These are phyloP conservation scores for Claviceps spartinae DNA, from an alignment of 2,329 filamentous ascomycete genomes.

Conservation along the genomic window DNA sequence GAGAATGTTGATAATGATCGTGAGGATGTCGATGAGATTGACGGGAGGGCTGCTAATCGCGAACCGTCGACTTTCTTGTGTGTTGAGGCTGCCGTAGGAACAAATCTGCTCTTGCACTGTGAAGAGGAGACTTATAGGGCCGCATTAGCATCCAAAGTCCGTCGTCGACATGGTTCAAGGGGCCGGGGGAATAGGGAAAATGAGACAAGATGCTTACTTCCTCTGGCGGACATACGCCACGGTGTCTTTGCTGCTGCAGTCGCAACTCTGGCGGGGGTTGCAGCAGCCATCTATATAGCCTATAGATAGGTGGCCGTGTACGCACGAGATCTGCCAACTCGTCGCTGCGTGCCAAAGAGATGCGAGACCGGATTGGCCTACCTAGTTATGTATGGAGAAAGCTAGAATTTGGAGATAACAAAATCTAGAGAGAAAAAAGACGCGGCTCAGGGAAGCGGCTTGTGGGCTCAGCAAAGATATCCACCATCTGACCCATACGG, in stretches of 20 bases:
- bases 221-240: constrained; percentile 8
- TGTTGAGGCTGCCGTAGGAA: background rate
- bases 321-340: background rate
- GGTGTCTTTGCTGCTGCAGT: constrained; percentile 7
- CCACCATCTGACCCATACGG: too few relatives aligned
- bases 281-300: constrained; percentile 9
- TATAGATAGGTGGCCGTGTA: background rate
- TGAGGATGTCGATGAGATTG: constrained; percentile 2
- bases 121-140: background rate
- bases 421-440: too few relatives aligned
- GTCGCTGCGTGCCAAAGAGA: background rate
- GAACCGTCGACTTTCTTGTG: background rate
- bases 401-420: too few relatives aligned
- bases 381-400: too few relatives aligned
- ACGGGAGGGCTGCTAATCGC: constrained; percentile 2
- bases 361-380: background rate
- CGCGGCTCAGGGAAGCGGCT: too few relatives aligned
- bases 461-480: too few relatives aligned
- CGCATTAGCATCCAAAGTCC: background rate
- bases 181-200: background rate
- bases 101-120: background rate
- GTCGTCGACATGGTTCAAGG: background rate
- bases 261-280: constrained; percentile 8
- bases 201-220: constrained; percentile 3
- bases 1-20: constrained; percentile 11